These are phyloP conservation scores for Fusarium sterilihyphosum DNA, from an alignment of 2,329 filamentous ascomycete genomes.

Conservation along the genomic window DNA sequence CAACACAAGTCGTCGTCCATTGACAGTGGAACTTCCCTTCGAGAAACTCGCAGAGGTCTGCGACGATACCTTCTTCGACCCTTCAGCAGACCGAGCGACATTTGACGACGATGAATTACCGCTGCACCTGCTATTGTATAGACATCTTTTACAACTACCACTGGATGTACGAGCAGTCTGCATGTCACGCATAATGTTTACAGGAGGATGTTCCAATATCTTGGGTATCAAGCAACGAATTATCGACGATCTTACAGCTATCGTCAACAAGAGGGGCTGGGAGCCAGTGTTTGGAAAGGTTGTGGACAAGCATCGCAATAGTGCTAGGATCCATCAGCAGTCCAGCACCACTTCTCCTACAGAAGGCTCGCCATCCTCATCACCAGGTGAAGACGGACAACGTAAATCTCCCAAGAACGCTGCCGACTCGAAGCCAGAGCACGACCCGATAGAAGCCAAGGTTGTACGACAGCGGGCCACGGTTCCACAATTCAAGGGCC, in stretches of 20 bases:
- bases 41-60: constrained; percentile 76
- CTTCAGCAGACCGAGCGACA: constrained; percentile 59
- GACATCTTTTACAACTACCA: constrained; percentile 77
- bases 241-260: constrained; percentile 74
- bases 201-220: constrained; percentile 81
- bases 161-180: constrained; percentile 85
- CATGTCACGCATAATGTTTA: constrained; percentile 89
- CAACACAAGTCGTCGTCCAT: constrained; percentile 59
- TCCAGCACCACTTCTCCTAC: constrained; percentile 34
- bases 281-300: constrained; percentile 77
- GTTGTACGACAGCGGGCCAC: constrained; percentile 47
- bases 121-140: constrained; percentile 79
- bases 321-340: constrained; percentile 54
- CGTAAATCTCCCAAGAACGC: constrained; percentile 34
- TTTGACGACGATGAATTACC: constrained; percentile 91
- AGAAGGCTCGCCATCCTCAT: constrained; percentile 35
- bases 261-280: constrained; percentile 80
- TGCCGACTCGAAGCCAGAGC: constrained; percentile 39
- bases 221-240: constrained; percentile 82
- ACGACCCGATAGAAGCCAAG: constrained; percentile 51
- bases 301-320: constrained; percentile 63
- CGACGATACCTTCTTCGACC: constrained; percentile 78
- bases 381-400: constrained; percentile 38
- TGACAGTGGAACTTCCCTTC: constrained; percentile 73
- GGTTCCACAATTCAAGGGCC: constrained; percentile 62